Conservation (phyloP, 805 yeast species). For the Kazachstania psychrophila region DNA sequence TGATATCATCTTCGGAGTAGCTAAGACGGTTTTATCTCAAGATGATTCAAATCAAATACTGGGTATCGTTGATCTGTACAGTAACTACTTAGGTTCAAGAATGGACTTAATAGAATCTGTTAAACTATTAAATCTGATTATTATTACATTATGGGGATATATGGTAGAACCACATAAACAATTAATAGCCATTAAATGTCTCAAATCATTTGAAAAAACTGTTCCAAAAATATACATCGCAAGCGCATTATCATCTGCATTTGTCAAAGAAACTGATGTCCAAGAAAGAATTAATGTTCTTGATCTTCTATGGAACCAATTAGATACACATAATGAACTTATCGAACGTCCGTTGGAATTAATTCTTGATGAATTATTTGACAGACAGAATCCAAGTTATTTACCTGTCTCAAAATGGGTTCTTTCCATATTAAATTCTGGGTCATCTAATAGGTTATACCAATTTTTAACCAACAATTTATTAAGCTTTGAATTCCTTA, state of each 20-base stretch:
- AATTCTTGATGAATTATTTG: conserved; percentile 53
- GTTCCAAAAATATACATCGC: conserved; percentile 52
- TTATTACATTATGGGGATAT: conserved; percentile 47
- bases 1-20: background rate
- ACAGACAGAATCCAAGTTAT: conserved; percentile 35
- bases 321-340: conserved; percentile 32
- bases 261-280: conserved; percentile 35
- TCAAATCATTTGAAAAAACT: conserved; percentile 52
- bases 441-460: conserved; percentile 52
- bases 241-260: conserved; percentile 56
- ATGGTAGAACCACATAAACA: conserved; percentile 45
- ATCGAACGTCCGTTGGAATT: conserved; percentile 57
- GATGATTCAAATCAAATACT: conserved; percentile 7
- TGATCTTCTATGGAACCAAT: conserved; percentile 65
- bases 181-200: conserved; percentile 57
- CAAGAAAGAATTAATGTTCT: conserved; percentile 44
- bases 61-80: conserved; percentile 26
- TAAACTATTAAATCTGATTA: conserved; percentile 17
- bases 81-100: conserved; percentile 23
- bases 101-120: conserved; percentile 20
- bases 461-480: conserved; percentile 51
- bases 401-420: conserved; percentile 44
- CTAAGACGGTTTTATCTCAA: background rate
- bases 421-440: conserved; percentile 35
- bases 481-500: conserved; percentile 33